phyloP scores from a whole-genome alignment of 2,329 filamentous ascomycete genomes.

The Septoria linicola region DNA sequence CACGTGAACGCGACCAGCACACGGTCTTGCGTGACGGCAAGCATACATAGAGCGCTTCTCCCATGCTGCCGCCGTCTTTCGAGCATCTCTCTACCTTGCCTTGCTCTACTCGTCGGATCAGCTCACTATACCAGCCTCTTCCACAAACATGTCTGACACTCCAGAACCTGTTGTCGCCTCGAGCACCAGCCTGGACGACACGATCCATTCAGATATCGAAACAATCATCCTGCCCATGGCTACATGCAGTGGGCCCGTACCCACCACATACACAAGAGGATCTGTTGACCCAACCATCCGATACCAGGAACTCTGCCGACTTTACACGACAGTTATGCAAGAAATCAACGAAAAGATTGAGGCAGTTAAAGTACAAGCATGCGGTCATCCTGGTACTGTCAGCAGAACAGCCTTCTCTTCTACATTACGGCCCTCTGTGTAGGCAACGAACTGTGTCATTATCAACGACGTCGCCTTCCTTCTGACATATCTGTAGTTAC shows the following conservation, averaged over 20 bases:
- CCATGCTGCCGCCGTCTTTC: too few species aligned
- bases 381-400: neutral
- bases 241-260: neutral
- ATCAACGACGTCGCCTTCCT: neutral
- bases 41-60: neutral
- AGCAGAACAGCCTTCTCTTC: slow-evolving; percentile 3
- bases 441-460: neutral
- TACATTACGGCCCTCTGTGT: slow-evolving; percentile 1
- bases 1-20: slow-evolving; percentile 6
- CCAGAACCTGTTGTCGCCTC: too few species aligned
- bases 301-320: neutral
- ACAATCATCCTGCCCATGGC: neutral
- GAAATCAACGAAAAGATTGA: neutral
- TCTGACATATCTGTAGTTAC: slow-evolving; percentile 1
- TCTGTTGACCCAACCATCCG: slow-evolving; percentile 1
- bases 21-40: neutral
- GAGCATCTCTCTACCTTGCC: too few species aligned
- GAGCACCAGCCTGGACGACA: too few species aligned
- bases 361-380: slow-evolving; percentile 1
- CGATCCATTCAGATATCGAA: neutral
- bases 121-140: too few species aligned
- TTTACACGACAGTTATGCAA: slow-evolving; percentile 3
- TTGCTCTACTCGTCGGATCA: too few species aligned
- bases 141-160: too few species aligned
- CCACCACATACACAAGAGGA: slow-evolving; percentile 3